These are phyloP conservation scores for Aspergillus quadricinctus DNA, from an alignment of 2,329 filamentous ascomycete genomes.

Conservation along the genomic window DNA sequence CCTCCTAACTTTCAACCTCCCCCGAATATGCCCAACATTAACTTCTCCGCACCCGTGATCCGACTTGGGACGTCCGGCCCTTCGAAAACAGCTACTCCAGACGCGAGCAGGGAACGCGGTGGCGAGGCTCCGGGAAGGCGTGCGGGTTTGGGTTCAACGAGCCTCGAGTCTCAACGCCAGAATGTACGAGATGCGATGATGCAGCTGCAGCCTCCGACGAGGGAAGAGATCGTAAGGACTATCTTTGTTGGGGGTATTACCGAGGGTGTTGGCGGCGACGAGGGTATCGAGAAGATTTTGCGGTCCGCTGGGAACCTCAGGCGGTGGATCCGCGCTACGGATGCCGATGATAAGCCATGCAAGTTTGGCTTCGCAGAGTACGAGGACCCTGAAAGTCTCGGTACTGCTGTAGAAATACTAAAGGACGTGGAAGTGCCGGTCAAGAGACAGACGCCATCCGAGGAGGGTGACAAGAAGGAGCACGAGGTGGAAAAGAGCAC, in stretches of 20 bases:
- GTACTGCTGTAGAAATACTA: constrained; percentile 78
- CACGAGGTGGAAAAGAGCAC: constrained; percentile 62
- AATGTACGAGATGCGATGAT: constrained; percentile 65
- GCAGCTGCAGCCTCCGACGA: constrained; percentile 73
- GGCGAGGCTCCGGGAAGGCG: constrained; percentile 46
- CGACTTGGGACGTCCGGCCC: constrained; percentile 73
- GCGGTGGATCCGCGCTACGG: constrained; percentile 76
- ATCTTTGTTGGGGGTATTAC: constrained; percentile 87
- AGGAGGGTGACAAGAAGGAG: constrained; percentile 42
- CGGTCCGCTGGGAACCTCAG: constrained; percentile 71
- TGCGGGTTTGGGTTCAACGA: constrained; percentile 57
- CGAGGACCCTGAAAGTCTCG: constrained; percentile 83
- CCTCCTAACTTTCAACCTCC: constrained; percentile 83
- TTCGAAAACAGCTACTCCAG: constrained; percentile 53
- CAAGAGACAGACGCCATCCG: constrained; percentile 60
- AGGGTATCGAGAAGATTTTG: constrained; percentile 73
- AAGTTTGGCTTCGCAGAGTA: constrained; percentile 95
- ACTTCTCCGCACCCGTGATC: constrained; percentile 95
- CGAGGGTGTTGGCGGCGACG: constrained; percentile 70
- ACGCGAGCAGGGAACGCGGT: constrained; percentile 43
- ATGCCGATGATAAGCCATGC: constrained; percentile 75
- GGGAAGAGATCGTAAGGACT: constrained; percentile 86
- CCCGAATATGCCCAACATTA: constrained; percentile 91
- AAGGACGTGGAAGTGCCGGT: constrained; percentile 76
- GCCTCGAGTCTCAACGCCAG: constrained; percentile 63